These are phyloP conservation scores for Umbelopsis sp. DNA, from an alignment of 192 early-diverging fungal species.

Conservation along the genomic window DNA sequence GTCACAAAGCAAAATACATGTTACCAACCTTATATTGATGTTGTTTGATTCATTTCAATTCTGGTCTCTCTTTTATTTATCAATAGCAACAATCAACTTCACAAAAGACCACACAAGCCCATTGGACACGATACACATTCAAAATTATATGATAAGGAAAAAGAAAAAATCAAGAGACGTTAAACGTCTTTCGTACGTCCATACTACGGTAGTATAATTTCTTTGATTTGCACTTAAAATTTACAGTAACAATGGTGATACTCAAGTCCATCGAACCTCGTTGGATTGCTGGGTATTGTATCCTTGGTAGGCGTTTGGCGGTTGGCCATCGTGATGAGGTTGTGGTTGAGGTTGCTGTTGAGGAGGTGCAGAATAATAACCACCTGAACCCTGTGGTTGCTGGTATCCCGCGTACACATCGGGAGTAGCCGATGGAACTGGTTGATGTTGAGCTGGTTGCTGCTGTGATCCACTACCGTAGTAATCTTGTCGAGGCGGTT, in stretches of 20 bases:
- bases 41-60: no score
- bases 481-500: conserved; percentile 9
- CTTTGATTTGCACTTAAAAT: not conserved
- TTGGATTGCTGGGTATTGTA: conserved; percentile 7
- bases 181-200: no score
- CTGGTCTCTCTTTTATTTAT: no score
- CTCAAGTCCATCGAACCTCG: conserved; percentile 11
- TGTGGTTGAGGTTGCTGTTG: conserved; percentile 23
- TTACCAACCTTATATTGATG: not conserved
- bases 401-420: conserved; percentile 16
- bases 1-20: not conserved
- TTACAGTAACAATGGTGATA: not conserved
- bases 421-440: not conserved
- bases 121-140: no score
- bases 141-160: no score
- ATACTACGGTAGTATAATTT: no score
- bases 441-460: not conserved
- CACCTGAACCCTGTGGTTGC: not conserved
- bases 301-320: conserved; percentile 9
- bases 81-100: no score
- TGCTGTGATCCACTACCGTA: not conserved
- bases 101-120: no score
- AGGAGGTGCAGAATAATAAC: conserved; percentile 24
- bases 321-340: conserved; percentile 24
- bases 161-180: no score